Base-by-base conservation (phyloP, 2,329 filamentous ascomycete species). In the Pseudogymnoascus verrucosus region DNA sequence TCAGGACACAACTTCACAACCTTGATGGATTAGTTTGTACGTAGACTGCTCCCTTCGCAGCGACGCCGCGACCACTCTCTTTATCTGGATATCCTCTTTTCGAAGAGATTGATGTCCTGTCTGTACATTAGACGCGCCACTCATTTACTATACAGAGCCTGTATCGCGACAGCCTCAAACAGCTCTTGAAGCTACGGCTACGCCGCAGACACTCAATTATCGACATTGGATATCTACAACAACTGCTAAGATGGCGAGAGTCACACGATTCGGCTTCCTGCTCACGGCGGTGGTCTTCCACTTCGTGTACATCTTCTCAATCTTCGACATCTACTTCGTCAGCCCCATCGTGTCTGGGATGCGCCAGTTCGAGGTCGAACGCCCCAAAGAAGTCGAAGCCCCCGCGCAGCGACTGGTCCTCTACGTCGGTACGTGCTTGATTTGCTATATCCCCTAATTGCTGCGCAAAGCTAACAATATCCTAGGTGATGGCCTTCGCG, bases 311-410 rank as follows among this genome's bases (percentile, higher is more conserved):
- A 89, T 96, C 64, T 90, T 89, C 74, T 96, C 92, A 65, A 98
- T 98, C 72, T 99, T 99, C 78, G 93, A 97, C 76, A 95, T 98
- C 68, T 98, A 99, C 78, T 99, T 99, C 74, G 92, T 97, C 73
- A 97, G 92, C 74, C 95, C 95, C 21, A 95, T 99, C 70, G 95
- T 98, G 63, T 90, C 89, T 79, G 95, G 95, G 73, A 99, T 99
- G 95, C 86, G 84, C 72, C 84, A 92, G 65, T 93, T 91, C 76
- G 78, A 80, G 54, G 81, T 96, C 39, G 84, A 92, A 65, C 82
- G 87, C 63, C 78, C 83, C 40, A 69, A 77, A 44, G 77, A 78
- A 61, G 75, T 76, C 61, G 86, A 88, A 75, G 84, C 93, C 21
- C 95, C 95, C 1, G 93, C 96, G 4, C 91, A 95, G 76, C 86